Base-by-base conservation (phyloP, 1,139 yeast genomes). In the Diutina pseudorugosa region DNA sequence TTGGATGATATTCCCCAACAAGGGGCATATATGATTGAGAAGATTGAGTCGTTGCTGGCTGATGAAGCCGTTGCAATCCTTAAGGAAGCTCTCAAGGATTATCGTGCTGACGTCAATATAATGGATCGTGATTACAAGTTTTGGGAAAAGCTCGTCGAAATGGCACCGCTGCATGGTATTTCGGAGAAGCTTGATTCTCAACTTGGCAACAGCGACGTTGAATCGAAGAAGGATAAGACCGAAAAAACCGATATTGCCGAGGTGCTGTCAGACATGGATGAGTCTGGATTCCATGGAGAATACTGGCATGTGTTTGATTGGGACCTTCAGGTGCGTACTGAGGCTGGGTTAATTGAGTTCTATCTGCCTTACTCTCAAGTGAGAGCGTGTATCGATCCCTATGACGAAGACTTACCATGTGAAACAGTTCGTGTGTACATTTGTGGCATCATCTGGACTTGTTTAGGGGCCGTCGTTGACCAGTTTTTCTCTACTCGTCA, bases 281-380 rank as follows among this genome's bases (percentile, higher is more conserved):
- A 40, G 20, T 18, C 18, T 4, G 42, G 42, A 16, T n/a, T 18
- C 20, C n/a, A 23, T 2, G 19, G n/a, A 5, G 49, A 27, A 21
- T 45, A 27, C 19, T 45, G 40, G 40, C 9, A 45, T 16, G 23
- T 45, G 5, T 25, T 45, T 18, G 40, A 45, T 51, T 59, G 62
- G 61, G 49, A 52, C 9, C 53, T 61, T 11, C 61, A 58, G 52
- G 58, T 55, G 11, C 55, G 58, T 19, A 44, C 57, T 21, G 63
- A 61, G 43, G 64, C 63, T 18, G 57, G 58, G 1, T 52, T 81
- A 51, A 65, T 77, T 52, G 69, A 75, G 50, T 80, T 69, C 60
- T 77, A 74, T 62, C 80, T 85, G 1, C 84, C 85, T 1, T 82
- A 82, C 61, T 79, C 83, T 2, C 86, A 82, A 62, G 85, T 82